Percentiles rank a stretch among this genome's conserved stretches.
Evolutionary conservation across 768 basidiomycete genomes (phyloP).

Genomic region (Kwoniella shandongensis): DNA sequence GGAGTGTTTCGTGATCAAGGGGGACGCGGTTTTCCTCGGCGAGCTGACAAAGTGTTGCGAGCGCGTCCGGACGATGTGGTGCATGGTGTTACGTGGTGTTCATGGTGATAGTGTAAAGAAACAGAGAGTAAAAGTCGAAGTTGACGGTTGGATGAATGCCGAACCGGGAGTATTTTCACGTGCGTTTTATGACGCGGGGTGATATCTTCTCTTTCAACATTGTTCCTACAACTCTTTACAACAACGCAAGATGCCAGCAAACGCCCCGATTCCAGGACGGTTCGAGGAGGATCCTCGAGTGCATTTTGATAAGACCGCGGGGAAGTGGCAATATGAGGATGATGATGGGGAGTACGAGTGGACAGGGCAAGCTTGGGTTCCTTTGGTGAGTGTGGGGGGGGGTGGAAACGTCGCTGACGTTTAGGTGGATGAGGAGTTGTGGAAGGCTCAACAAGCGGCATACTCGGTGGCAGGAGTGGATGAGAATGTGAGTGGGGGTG

Average conservation of each 20-base stretch:
- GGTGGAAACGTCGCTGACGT: too few relatives aligned
- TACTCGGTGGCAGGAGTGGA: conserved; percentile 92
- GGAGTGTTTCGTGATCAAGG: conserved; percentile 30
- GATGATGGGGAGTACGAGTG: conserved; percentile 92
- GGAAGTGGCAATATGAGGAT: conserved; percentile 85
- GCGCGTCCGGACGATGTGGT: conserved; percentile 34
- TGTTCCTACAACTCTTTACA: too few relatives aligned
- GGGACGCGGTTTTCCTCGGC: conserved; percentile 29
- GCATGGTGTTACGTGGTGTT: conserved; percentile 18
- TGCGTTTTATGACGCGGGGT: too few relatives aligned
- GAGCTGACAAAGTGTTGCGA: conserved; percentile 42
- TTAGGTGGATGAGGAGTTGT: conserved; percentile 80
- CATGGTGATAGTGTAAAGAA: too few relatives aligned
- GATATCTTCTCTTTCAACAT: too few relatives aligned
- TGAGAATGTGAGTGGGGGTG: conserved; percentile 69
- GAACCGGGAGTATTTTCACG: too few relatives aligned
- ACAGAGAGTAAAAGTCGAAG: too few relatives aligned
- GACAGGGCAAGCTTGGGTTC: conserved; percentile 81
- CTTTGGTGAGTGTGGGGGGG: conserved; percentile 64
- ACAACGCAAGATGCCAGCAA: conserved; percentile 19
- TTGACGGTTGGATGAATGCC: too few relatives aligned
- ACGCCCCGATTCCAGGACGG: conserved; percentile 40
- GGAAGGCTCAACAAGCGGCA: conserved; percentile 89
- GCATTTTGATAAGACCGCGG: conserved; percentile 71
- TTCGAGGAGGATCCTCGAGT: conserved; percentile 81